Conservation (phyloP, 192 early-diverging fungal species). For the Coemansia sp. region DNA sequence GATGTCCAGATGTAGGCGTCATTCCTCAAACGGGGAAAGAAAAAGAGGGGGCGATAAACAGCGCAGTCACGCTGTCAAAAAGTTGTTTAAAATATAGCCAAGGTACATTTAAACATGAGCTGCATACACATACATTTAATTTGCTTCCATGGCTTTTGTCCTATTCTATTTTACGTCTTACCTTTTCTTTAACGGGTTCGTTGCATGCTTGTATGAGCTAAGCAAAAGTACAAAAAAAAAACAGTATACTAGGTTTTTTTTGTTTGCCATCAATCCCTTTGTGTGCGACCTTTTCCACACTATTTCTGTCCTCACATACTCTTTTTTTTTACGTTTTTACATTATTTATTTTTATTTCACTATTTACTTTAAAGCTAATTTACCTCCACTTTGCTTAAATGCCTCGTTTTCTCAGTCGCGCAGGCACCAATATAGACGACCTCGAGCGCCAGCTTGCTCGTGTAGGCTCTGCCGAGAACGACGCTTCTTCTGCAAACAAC, state of each 20-base stretch:
- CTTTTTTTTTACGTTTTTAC: conserved; percentile 2
- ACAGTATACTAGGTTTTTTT: too few relatives aligned
- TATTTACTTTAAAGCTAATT: background rate
- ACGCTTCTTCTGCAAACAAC: conserved; percentile 11
- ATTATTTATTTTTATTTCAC: conserved; percentile 3
- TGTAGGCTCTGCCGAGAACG: conserved; percentile 44
- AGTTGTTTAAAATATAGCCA: background rate
- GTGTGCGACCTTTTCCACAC: background rate
- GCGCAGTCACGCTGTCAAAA: background rate
- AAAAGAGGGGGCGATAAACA: background rate
- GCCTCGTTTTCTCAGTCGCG: conserved; percentile 53
- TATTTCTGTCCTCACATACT: conserved; percentile 1
- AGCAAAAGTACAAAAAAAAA: background rate
- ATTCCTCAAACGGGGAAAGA: background rate
- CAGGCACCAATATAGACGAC: conserved; percentile 51
- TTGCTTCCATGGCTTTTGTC: background rate
- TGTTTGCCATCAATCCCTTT: background rate
- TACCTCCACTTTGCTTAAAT: conserved; percentile 2
- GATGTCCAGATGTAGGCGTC: too few relatives aligned
- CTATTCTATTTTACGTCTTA: background rate
- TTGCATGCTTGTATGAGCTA: background rate
- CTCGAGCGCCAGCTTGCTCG: conserved; percentile 51
- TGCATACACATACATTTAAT: background rate
- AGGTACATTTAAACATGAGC: background rate
- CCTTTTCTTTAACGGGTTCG: background rate